Evolutionary conservation across 2,329 filamentous ascomycete species (phyloP).

Genomic region (Aureobasidium sp.): DNA sequence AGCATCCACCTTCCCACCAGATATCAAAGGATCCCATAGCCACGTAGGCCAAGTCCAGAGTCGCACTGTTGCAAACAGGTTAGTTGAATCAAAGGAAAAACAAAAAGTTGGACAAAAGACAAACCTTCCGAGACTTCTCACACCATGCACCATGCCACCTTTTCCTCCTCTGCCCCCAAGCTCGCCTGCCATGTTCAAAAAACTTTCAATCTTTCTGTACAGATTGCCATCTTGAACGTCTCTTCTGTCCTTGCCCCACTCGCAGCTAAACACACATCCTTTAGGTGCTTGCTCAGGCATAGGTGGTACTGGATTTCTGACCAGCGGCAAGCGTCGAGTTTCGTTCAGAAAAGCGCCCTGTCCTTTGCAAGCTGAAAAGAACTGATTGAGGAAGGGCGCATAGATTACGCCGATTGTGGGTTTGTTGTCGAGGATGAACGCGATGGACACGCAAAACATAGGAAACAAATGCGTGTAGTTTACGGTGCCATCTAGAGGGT

Average conservation of each 20-base stretch:
- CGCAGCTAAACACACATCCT: constrained; percentile 65
- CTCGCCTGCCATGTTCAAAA: constrained; percentile 68
- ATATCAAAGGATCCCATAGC: constrained; percentile 72
- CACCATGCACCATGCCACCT: constrained; percentile 73
- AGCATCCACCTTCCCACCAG: constrained; percentile 72
- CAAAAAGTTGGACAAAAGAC: constrained; percentile 1
- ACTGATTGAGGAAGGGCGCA: constrained; percentile 61
- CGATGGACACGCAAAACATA: constrained; percentile 76
- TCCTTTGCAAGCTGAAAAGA: constrained; percentile 61
- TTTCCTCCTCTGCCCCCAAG: constrained; percentile 54
- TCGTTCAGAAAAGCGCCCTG: constrained; percentile 65
- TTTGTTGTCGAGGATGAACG: constrained; percentile 52
- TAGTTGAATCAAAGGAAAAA: neutral
- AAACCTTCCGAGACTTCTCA: constrained; percentile 59
- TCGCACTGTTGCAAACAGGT: constrained; percentile 47
- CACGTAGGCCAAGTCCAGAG: constrained; percentile 66
- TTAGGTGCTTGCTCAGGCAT: constrained; percentile 58
- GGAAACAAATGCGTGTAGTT: constrained; percentile 76
- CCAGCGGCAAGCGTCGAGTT: constrained; percentile 55
- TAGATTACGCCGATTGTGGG: constrained; percentile 66
- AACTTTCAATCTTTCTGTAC: constrained; percentile 65
- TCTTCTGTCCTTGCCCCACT: constrained; percentile 72
- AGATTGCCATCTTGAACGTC: constrained; percentile 62
- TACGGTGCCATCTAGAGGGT: constrained; percentile 72
- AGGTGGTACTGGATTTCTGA: constrained; percentile 55